Percentiles rank a stretch among this genome's conserved stretches.
These are phyloP conservation scores for Tolypocladium album DNA, from an alignment of 2,329 filamentous ascomycete genomes.

Conservation along the genomic window DNA sequence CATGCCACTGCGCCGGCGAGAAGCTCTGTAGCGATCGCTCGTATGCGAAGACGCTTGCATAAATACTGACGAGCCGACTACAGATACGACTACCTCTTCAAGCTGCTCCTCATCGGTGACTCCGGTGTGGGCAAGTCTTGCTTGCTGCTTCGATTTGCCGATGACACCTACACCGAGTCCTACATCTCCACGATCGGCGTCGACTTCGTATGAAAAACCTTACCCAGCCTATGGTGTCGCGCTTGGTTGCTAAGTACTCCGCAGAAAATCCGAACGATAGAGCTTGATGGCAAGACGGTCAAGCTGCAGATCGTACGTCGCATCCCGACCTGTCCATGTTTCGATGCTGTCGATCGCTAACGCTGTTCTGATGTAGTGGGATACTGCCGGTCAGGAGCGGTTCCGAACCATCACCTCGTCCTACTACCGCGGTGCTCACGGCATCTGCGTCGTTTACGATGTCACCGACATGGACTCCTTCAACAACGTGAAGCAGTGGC, in stretches of 20 bases:
- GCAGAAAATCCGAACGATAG: slow-evolving; percentile 99
- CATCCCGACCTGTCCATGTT: background rate
- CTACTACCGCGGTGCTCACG: slow-evolving; percentile 98
- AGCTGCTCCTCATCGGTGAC: slow-evolving; percentile 99
- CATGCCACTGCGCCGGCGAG: background rate
- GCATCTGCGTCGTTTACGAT: slow-evolving; percentile 99
- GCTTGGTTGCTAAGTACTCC: slow-evolving; percentile 5
- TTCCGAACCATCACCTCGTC: slow-evolving; percentile 99
- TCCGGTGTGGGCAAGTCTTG: slow-evolving; percentile 99
- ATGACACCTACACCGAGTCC: slow-evolving; percentile 98
- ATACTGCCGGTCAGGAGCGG: slow-evolving; percentile 96
- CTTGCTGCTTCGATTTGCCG: slow-evolving; percentile 92
- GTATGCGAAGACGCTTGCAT: background rate
- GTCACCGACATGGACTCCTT: slow-evolving; percentile 99
- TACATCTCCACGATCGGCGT: slow-evolving; percentile 99
- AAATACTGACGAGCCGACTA: slow-evolving; percentile 11
- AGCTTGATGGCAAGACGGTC: slow-evolving; percentile 98
- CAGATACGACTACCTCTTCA: slow-evolving; percentile 99
- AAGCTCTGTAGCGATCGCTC: background rate
- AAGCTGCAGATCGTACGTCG: slow-evolving; percentile 92
- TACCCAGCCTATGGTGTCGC: background rate
- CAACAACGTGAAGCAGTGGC: slow-evolving; percentile 99
- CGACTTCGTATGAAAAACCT: slow-evolving; percentile 68
- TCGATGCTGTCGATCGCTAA: background rate
- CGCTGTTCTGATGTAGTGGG: slow-evolving; percentile 56